Evolutionary conservation across 345 rosid genomes (phyloP), one percentile per base, ranked within the genome.

Genomic region (Linum usitatissimum): DNA sequence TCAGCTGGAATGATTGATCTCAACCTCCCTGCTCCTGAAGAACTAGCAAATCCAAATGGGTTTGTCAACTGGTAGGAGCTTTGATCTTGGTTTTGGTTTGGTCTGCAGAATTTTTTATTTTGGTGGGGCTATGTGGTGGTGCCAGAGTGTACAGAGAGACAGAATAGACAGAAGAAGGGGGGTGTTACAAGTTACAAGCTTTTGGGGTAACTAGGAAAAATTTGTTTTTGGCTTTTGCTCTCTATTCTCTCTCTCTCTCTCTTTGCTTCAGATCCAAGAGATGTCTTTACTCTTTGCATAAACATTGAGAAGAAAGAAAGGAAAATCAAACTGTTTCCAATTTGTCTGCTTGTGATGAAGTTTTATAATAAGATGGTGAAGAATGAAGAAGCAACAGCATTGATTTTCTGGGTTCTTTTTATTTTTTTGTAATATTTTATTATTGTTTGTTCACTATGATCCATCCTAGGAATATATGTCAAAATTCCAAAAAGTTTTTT

Each of bases 1-100:
- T 75, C 81, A 20, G 75, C 17, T 45, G 51, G 51, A 45, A 10
- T 45, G 15, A 81, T 92, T 9, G 98, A 89, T 80, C 96, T 92
- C 48, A 92, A 92, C 61, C 93, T 89, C 66, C 98, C 98, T 8
- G 91, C 95, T 66, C 79, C 95, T 12, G 82, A 84, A 70, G 86
- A 75, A 17, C 51, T 4, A 45, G 51, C 3, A 10, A 45, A 45
- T 45, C 64, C 75, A 58, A 58, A 65, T 64, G 79, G 80, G 66
- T 70, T 75, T 49, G 20, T 72, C 39, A 63, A 66, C 28, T 78
- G 75, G 78, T 79, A 79, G 72, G 17, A 45, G 51, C 51, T 45
- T 45, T 45, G 51, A 15, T 45, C 10, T 45, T 10, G 51, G 17
- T 10, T 15, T 45, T 45, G 51, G 15, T 45, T 45, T 45, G 51